These are phyloP conservation scores for Bidens hawaiensis DNA, from an alignment of 140 eudicot species.

Conservation along the genomic window DNA sequence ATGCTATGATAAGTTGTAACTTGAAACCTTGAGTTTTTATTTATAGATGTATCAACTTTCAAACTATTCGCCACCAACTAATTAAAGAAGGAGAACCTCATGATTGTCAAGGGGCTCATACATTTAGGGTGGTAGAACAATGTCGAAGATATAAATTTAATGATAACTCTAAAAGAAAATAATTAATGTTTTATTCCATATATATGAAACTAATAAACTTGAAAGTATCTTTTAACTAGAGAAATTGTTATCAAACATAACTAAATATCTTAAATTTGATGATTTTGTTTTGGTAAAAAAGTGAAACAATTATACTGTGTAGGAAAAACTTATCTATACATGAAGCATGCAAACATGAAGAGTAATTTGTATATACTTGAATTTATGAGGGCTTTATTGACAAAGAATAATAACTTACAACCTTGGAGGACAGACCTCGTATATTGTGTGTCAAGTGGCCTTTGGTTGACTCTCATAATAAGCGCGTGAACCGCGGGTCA, in stretches of 20 bases:
- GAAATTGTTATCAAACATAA: background rate
- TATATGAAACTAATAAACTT: background rate
- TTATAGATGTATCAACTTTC: too few relatives aligned
- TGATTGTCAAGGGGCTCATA: background rate
- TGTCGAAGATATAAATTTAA: too few relatives aligned
- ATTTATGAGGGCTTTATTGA: too few relatives aligned
- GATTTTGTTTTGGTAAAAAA: background rate
- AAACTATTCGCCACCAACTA: background rate
- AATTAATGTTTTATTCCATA: too few relatives aligned
- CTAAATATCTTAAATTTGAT: background rate
- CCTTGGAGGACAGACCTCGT: background rate
- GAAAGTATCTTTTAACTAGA: too few relatives aligned
- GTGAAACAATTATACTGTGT: background rate
- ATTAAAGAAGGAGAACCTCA: background rate
- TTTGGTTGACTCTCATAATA: background rate
- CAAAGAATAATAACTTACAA: background rate
- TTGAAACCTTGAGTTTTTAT: too few relatives aligned
- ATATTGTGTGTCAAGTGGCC: background rate
- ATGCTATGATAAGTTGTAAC: background rate
- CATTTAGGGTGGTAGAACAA: background rate
- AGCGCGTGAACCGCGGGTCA: constrained; percentile 10
- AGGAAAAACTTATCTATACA: background rate
- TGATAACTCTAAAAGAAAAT: background rate
- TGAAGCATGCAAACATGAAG: background rate
- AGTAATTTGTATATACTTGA: too few relatives aligned